Percentiles rank a stretch among this genome's conserved stretches.
Evolutionary conservation across 345 rosid species (phyloP).

Genomic region (Turritis glabra): DNA sequence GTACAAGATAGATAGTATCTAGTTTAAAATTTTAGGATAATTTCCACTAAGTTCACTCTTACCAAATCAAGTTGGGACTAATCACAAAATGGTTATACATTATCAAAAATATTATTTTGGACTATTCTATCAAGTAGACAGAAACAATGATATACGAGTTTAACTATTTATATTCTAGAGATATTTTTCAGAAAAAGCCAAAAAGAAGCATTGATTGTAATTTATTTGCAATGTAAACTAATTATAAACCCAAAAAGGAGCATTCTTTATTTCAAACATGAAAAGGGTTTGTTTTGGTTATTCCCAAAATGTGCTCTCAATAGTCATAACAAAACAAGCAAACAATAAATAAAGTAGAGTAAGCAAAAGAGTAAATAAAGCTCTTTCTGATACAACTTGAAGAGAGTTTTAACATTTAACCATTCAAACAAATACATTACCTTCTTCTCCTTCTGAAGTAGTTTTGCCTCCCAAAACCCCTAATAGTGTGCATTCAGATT

Average conservation of each 20-base stretch:
- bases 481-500: slow-evolving; percentile 25
- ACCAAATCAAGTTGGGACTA: background rate
- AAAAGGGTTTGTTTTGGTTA: slow-evolving; percentile 33
- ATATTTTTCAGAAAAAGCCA: slow-evolving; percentile 12
- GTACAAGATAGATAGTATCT: background rate
- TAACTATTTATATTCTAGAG: background rate
- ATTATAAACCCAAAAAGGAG: slow-evolving; percentile 23
- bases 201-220: background rate
- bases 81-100: background rate
- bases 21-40: background rate
- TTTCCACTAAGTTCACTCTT: background rate
- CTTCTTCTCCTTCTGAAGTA: slow-evolving; percentile 29
- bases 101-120: background rate
- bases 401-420: slow-evolving; percentile 22
- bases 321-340: slow-evolving; percentile 17
- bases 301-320: slow-evolving; percentile 35
- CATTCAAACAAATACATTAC: slow-evolving; percentile 29
- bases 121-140: background rate
- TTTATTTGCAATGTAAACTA: slow-evolving; percentile 1
- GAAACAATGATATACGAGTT: background rate
- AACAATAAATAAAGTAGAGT: slow-evolving; percentile 17
- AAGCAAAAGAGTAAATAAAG: slow-evolving; percentile 21
- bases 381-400: slow-evolving; percentile 27
- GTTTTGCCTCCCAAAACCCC: slow-evolving; percentile 15
- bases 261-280: slow-evolving; percentile 38